These are phyloP conservation scores for Dendrocalamus sinicus DNA, from an alignment of 176 grass and related monocot genomes.

Conservation along the genomic window DNA sequence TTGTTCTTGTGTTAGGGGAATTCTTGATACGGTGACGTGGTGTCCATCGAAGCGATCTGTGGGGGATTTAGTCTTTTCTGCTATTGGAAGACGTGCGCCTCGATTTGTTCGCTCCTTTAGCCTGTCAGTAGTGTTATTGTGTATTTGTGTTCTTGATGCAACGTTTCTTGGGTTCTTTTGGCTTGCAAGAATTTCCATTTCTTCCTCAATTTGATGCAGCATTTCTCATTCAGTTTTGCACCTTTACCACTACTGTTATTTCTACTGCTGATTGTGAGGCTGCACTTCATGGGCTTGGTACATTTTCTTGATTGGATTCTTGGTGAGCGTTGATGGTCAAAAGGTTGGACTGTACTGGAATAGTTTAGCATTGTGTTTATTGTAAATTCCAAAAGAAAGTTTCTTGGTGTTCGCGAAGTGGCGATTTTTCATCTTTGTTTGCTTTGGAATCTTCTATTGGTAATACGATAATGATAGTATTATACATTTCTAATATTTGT, in stretches of 20 bases:
- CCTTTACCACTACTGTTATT: not conserved
- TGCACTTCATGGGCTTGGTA: not conserved
- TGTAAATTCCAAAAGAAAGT: conserved; percentile 36
- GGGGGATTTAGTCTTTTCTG: not conserved
- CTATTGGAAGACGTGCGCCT: not conserved
- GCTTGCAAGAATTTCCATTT: not conserved
- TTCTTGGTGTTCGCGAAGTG: conserved; percentile 32
- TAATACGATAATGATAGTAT: conserved; percentile 10
- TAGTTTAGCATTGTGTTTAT: not conserved
- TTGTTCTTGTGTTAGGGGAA: conserved; percentile 2
- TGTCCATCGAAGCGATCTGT: not conserved
- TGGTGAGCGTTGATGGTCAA: conserved; percentile 27
- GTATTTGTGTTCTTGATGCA: not conserved
- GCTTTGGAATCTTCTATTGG: conserved; percentile 45
- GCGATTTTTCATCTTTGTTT: conserved; percentile 28
- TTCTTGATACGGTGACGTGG: not conserved
- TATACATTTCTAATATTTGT: not conserved
- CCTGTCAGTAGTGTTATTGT: not conserved
- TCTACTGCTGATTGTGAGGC: not conserved
- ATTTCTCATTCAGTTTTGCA: conserved; percentile 5
- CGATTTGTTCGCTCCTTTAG: not conserved
- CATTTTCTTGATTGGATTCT: not conserved
- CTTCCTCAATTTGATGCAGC: not conserved
- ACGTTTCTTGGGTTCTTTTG: conserved; percentile 4
- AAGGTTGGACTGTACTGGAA: not conserved